Evolutionary conservation across 2,329 filamentous ascomycete genomes (phyloP).

Genomic region (Xylaria sp.): DNA sequence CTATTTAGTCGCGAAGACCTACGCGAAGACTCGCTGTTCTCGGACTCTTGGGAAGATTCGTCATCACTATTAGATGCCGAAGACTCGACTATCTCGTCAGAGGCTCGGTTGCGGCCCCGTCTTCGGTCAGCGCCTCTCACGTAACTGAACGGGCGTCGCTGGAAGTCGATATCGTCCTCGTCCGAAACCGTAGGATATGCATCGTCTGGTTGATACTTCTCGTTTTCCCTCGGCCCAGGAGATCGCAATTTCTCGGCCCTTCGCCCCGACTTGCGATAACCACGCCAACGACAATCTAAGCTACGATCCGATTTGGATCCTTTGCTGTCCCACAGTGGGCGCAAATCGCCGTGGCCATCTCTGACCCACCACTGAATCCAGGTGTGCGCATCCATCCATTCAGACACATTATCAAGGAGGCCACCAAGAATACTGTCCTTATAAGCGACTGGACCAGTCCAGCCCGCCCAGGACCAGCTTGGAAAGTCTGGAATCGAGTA

Average conservation of each 20-base stretch:
- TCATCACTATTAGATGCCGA: too few species aligned
- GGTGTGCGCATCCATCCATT: conserved; percentile 44
- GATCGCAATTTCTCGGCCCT: background rate
- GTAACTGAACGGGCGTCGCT: too few species aligned
- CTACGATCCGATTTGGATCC: background rate
- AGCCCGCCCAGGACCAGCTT: conserved; percentile 46
- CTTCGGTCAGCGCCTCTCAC: too few species aligned
- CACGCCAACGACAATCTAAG: background rate
- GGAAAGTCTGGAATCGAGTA: conserved; percentile 36
- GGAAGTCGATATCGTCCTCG: background rate
- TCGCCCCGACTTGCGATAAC: background rate
- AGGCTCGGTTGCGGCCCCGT: too few species aligned
- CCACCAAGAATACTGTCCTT: conserved; percentile 36
- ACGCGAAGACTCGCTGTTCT: too few species aligned
- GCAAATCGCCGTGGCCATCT: conserved; percentile 40
- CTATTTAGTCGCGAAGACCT: too few species aligned
- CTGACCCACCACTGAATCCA: conserved; percentile 46
- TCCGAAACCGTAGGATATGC: background rate
- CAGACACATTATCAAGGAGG: conserved; percentile 36
- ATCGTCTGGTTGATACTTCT: background rate
- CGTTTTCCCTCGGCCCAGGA: background rate
- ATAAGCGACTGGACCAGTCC: conserved; percentile 32
- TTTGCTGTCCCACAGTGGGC: conserved; percentile 39
- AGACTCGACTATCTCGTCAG: too few species aligned
- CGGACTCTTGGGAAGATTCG: too few species aligned